These are phyloP conservation scores for Cystobasidium slooffiae DNA, from an alignment of 1,284 basidiomycete species.

Conservation along the genomic window DNA sequence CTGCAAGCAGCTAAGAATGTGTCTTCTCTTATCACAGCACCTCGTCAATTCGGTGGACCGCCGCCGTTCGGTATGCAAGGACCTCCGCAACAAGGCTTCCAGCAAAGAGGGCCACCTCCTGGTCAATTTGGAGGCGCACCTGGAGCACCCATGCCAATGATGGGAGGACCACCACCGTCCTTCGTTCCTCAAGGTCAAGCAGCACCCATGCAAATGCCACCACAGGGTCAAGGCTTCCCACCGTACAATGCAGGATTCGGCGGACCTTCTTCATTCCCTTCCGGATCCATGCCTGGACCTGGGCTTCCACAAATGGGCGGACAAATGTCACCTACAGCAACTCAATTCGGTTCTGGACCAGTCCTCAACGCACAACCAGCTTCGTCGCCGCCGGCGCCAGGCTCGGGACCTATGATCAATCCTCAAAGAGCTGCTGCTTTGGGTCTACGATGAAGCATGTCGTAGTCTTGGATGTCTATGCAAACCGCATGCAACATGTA, in stretches of 20 bases:
- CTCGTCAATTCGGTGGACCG: conserved; percentile 40
- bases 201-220: conserved; percentile 17
- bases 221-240: conserved; percentile 28
- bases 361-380: conserved; percentile 24
- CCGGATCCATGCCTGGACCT: conserved; percentile 15
- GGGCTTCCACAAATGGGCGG: not conserved
- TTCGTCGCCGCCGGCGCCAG: conserved; percentile 22
- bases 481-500: not conserved
- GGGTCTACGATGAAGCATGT: conserved; percentile 15
- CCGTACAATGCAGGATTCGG: conserved; percentile 1
- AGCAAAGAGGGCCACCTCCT: conserved; percentile 24
- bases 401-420: conserved; percentile 37
- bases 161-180: conserved; percentile 15
- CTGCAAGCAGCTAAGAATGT: too few species aligned
- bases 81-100: conserved; percentile 8
- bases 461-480: not conserved
- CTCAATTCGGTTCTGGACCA: conserved; percentile 27
- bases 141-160: conserved; percentile 33
- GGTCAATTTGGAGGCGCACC: conserved; percentile 14
- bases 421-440: conserved; percentile 41
- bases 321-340: conserved; percentile 29
- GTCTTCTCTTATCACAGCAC: not conserved
- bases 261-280: not conserved
- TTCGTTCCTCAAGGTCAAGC: conserved; percentile 38
- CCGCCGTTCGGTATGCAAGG: conserved; percentile 18